Evolutionary conservation across 768 basidiomycete genomes (phyloP).

Genomic region (Scleroderma bovista): DNA sequence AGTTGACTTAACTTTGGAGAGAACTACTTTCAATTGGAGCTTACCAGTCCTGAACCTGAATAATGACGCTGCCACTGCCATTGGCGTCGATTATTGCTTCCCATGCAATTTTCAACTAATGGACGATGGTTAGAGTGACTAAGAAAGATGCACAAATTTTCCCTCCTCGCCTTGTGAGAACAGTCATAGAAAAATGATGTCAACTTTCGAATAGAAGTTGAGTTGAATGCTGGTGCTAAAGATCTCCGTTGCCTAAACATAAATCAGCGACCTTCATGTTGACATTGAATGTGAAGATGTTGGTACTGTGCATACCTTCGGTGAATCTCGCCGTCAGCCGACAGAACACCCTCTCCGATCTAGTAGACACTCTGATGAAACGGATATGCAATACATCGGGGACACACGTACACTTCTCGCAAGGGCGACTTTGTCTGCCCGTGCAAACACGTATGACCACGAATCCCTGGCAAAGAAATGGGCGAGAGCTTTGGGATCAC

Average conservation of each 20-base stretch:
- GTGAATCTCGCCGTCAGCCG: background rate
- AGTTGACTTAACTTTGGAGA: too few species aligned
- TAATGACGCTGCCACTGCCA: constrained; percentile 14
- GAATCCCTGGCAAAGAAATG: constrained; percentile 49
- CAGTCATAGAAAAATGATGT: constrained; percentile 20
- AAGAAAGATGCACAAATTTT: background rate
- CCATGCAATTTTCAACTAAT: constrained; percentile 23
- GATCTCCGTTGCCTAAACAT: constrained; percentile 20
- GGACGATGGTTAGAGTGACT: constrained; percentile 10
- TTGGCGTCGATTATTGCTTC: constrained; percentile 13
- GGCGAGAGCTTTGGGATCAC: constrained; percentile 42
- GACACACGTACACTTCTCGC: constrained; percentile 23
- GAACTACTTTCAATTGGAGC: too few species aligned
- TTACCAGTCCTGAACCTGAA: too few species aligned
- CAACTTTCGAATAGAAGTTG: constrained; percentile 17
- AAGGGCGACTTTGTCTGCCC: constrained; percentile 30
- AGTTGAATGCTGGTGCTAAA: constrained; percentile 21
- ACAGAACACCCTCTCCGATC: background rate
- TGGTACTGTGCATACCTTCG: constrained; percentile 7
- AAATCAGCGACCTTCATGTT: constrained; percentile 13
- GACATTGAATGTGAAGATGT: constrained; percentile 21
- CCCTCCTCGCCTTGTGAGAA: constrained; percentile 17
- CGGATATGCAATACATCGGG: background rate
- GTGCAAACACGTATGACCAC: constrained; percentile 37
- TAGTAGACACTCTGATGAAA: constrained; percentile 19